phyloP scores from a whole-genome alignment of 345 rosid species.

The Abelmoschus esculentus region DNA sequence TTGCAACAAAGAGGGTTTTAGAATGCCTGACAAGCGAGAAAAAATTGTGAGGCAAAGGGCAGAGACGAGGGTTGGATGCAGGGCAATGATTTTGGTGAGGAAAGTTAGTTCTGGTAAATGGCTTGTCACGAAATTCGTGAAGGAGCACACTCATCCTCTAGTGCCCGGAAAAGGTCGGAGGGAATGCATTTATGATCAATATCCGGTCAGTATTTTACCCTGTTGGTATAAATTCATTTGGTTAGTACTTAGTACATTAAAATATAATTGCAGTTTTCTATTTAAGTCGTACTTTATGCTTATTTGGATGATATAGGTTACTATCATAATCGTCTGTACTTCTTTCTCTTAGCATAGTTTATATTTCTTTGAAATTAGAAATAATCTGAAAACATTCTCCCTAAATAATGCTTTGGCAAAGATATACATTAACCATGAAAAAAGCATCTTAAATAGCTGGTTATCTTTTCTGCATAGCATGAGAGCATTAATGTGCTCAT shows the following conservation, averaged over 20 bases:
- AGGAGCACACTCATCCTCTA: conserved; percentile 83
- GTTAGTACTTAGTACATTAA: not conserved
- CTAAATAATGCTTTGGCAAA: not conserved
- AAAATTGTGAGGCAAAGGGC: conserved; percentile 91
- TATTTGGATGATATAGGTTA: not conserved
- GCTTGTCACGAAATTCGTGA: conserved; percentile 83
- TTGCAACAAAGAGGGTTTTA: conserved; percentile 90
- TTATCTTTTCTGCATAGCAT: not conserved
- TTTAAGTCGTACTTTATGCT: not conserved
- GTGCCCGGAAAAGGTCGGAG: conserved; percentile 84
- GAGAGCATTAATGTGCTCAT: not conserved
- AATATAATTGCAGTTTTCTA: not conserved
- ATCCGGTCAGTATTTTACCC: conserved; percentile 70
- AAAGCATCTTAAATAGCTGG: not conserved
- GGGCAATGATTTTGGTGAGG: conserved; percentile 97
- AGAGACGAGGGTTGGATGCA: conserved; percentile 96
- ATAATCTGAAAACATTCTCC: not conserved
- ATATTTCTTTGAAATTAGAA: not conserved
- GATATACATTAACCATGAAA: not conserved
- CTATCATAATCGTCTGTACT: not conserved
- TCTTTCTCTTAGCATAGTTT: not conserved
- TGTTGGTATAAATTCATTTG: not conserved
- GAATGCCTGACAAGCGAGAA: conserved; percentile 91
- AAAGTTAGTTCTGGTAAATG: conserved; percentile 88
- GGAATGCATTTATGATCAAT: conserved; percentile 92